Conservation (phyloP, 345 rosid genomes). For the Populus nigra region DNA sequence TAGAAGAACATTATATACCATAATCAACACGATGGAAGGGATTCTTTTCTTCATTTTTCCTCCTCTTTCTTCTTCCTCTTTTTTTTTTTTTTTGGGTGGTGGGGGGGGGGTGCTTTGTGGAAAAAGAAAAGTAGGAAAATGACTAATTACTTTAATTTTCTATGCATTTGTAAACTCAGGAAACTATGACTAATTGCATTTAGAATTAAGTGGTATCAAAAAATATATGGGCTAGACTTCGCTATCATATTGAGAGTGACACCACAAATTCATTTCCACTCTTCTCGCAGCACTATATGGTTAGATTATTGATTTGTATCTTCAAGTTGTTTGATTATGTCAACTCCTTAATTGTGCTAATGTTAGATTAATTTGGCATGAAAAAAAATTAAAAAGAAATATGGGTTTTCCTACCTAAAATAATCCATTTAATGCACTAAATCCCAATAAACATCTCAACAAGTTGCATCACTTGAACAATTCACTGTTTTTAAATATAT, state of each 20-base stretch:
- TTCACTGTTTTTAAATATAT: too few species aligned
- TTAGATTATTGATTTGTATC: neutral
- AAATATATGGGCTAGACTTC: neutral
- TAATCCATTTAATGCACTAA: neutral
- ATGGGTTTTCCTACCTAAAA: neutral
- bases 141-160: too few species aligned
- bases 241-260: slow-evolving; percentile 8
- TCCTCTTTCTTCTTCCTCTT: too few species aligned
- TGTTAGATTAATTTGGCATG: neutral
- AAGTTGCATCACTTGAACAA: too few species aligned
- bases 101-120: too few species aligned
- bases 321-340: neutral
- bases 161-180: too few species aligned
- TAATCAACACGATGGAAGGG: too few species aligned
- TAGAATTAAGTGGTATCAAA: neutral
- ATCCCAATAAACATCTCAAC: too few species aligned
- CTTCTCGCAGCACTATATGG: slow-evolving; percentile 17
- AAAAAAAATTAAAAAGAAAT: neutral
- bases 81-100: too few species aligned
- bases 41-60: too few species aligned
- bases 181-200: neutral
- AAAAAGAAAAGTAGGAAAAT: too few species aligned
- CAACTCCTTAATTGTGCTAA: neutral
- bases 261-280: slow-evolving; percentile 12
- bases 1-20: too few species aligned